Evolutionary conservation across 345 rosid genomes (phyloP).

Genomic region (Moricandia moricandioides): DNA sequence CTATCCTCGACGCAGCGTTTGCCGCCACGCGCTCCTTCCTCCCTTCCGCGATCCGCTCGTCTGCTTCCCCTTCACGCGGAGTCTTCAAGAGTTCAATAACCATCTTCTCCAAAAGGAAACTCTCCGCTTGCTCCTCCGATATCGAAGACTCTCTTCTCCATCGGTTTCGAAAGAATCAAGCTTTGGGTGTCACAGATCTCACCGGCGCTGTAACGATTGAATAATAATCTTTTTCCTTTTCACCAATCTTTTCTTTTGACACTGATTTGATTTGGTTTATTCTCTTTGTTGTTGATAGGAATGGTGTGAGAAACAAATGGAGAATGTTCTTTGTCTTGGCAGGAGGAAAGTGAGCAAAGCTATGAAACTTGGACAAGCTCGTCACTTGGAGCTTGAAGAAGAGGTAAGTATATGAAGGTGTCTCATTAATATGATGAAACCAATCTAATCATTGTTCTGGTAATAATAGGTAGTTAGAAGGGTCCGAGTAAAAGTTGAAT

Average conservation of each 20-base stretch:
- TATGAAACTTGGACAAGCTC: slow-evolving; percentile 72
- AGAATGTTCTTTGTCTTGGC: slow-evolving; percentile 50
- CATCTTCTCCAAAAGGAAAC: slow-evolving; percentile 42
- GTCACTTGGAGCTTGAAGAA: slow-evolving; percentile 65
- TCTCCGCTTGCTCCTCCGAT: slow-evolving; percentile 26
- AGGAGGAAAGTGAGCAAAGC: slow-evolving; percentile 48
- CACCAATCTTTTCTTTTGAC: not conserved
- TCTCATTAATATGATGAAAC: not conserved
- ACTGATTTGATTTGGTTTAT: not conserved
- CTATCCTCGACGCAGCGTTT: slow-evolving; percentile 59
- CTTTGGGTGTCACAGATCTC: slow-evolving; percentile 65
- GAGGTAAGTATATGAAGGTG: slow-evolving; percentile 34
- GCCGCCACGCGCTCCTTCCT: slow-evolving; percentile 52
- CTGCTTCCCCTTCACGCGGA: slow-evolving; percentile 29
- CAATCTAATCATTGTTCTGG: not conserved
- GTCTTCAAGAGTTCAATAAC: slow-evolving; percentile 39
- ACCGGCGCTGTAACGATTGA: slow-evolving; percentile 50
- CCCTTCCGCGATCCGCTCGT: slow-evolving; percentile 35
- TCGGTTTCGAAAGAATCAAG: slow-evolving; percentile 53
- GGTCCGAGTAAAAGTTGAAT: slow-evolving; percentile 46
- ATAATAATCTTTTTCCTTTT: not conserved
- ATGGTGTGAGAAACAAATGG: slow-evolving; percentile 90
- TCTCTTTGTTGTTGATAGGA: slow-evolving; percentile 41
- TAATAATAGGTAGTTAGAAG: slow-evolving; percentile 48
- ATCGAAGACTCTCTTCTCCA: slow-evolving; percentile 65